phyloP scores from a whole-genome alignment of 164 flowering plant species.

The Nelumbo lutea region DNA sequence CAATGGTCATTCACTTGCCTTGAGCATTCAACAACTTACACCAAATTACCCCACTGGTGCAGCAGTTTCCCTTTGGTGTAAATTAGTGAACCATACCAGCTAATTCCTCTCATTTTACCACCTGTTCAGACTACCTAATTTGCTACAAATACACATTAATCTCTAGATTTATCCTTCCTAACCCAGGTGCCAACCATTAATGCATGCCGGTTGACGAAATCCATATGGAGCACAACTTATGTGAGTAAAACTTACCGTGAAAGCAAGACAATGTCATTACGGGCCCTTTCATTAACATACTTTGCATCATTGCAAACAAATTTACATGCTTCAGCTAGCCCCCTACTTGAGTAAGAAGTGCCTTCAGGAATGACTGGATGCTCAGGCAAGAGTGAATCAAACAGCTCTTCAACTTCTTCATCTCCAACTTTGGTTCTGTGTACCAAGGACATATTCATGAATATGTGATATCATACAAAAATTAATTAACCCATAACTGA shows the following conservation, averaged over 20 bases:
- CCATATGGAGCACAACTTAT: background rate
- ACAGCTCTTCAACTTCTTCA: constrained; percentile 23
- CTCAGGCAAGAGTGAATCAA: constrained; percentile 12
- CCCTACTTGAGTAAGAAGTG: constrained; percentile 36
- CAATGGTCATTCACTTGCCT: no score
- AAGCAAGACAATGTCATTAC: constrained; percentile 77
- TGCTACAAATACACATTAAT: no score
- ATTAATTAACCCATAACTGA: background rate
- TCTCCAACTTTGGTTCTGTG: constrained; percentile 32
- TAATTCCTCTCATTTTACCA: no score
- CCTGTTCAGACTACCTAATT: no score
- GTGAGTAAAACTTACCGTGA: constrained; percentile 57
- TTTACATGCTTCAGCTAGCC: constrained; percentile 70
- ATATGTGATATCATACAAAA: background rate
- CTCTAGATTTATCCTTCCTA: no score
- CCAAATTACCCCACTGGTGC: no score
- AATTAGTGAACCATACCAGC: no score
- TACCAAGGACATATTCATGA: constrained; percentile 11
- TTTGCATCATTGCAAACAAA: constrained; percentile 84
- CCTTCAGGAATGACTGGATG: constrained; percentile 20
- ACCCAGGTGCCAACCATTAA: background rate
- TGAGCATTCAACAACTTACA: no score
- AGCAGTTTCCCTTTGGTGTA: no score
- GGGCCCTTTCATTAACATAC: constrained; percentile 93
- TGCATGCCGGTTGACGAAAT: background rate